Conservation (phyloP, 805 yeast genomes). For the Kuraishia piskuri region DNA sequence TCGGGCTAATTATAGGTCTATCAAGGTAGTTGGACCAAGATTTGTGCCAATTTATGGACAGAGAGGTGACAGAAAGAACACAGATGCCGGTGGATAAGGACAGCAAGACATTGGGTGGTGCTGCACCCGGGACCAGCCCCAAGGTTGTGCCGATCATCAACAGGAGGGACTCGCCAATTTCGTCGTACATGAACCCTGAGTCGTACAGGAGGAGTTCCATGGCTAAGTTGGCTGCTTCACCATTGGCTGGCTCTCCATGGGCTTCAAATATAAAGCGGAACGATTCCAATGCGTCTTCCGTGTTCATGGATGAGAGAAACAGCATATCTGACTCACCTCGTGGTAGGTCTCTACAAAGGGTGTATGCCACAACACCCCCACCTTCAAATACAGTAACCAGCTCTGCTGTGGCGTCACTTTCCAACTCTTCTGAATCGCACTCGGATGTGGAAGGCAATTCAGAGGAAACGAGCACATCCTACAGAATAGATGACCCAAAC, state of each 20-base stretch:
- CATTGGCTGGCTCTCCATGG: slow-evolving; percentile 9
- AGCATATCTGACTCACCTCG: neutral
- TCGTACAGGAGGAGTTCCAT: slow-evolving; percentile 20
- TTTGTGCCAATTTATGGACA: too few relatives aligned
- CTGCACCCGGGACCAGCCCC: neutral
- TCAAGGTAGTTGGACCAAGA: too few relatives aligned
- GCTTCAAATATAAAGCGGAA: slow-evolving; percentile 10
- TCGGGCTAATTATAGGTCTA: too few relatives aligned
- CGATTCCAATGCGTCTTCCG: slow-evolving; percentile 16
- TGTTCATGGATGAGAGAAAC: slow-evolving; percentile 11
- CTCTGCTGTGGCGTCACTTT: neutral
- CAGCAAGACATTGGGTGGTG: neutral
- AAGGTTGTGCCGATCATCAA: neutral
- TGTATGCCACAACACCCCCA: neutral
- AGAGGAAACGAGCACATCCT: slow-evolving; percentile 10
- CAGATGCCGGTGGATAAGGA: neutral
- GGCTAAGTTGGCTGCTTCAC: slow-evolving; percentile 23
- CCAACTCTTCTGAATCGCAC: slow-evolving; percentile 2
- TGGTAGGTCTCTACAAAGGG: neutral
- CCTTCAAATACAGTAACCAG: neutral
- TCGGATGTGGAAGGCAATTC: slow-evolving; percentile 2
- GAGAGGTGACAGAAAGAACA: neutral
- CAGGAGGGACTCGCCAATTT: neutral
- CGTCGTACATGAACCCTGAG: neutral
- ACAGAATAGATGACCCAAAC: slow-evolving; percentile 23